These are phyloP conservation scores for Cadophora malorum DNA, from an alignment of 2,329 filamentous ascomycete species.

Conservation along the genomic window DNA sequence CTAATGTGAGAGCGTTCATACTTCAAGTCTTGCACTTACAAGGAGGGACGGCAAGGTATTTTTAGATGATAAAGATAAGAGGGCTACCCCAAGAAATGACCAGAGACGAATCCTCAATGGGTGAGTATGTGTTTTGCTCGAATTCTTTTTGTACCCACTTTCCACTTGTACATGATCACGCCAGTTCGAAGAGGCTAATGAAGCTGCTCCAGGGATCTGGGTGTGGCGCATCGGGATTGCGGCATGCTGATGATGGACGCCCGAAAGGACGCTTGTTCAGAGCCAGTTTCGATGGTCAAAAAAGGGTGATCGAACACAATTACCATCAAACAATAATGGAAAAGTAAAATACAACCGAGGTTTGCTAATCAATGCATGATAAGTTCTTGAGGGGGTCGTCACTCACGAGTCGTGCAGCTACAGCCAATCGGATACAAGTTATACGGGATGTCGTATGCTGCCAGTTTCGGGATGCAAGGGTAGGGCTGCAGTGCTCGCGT, in stretches of 20 bases:
- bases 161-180: too few species aligned
- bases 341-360: background rate
- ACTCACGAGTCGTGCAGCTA: background rate
- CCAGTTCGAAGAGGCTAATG: too few species aligned
- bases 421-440: background rate
- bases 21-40: too few species aligned
- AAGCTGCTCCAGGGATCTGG: background rate
- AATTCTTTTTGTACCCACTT: too few species aligned
- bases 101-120: too few species aligned
- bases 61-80: too few species aligned
- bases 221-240: background rate
- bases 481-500: background rate
- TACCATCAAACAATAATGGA: background rate
- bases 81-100: too few species aligned
- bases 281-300: background rate
- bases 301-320: background rate
- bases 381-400: background rate
- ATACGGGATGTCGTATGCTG: background rate
- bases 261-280: background rate
- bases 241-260: background rate
- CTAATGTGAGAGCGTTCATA: too few species aligned
- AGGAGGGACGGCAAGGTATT: too few species aligned
- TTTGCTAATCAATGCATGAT: background rate
- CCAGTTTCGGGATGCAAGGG: conserved; percentile 3
- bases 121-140: too few species aligned